A percentile compares a stretch with the other conserved stretches of the same genome.
These are phyloP conservation scores for Diaporthe destruens DNA, from an alignment of 2,329 filamentous ascomycete genomes.

Conservation along the genomic window DNA sequence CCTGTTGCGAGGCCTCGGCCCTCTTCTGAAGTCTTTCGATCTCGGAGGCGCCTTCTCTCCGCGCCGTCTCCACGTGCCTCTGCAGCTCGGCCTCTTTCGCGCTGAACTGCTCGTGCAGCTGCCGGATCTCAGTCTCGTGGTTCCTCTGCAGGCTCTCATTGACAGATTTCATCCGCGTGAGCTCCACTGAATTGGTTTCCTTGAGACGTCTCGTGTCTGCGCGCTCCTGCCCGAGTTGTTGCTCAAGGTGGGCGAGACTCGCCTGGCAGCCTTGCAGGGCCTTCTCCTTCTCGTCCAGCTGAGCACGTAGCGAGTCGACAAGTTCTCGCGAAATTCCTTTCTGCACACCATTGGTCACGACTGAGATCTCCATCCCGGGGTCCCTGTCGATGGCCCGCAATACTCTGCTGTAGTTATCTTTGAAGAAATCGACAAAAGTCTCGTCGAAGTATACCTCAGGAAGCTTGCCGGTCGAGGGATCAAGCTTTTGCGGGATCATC, in stretches of 20 bases:
- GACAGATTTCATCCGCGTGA: slow-evolving; percentile 60
- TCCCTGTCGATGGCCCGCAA: slow-evolving; percentile 89
- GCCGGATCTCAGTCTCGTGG: slow-evolving; percentile 75
- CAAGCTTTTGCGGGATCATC: slow-evolving; percentile 79
- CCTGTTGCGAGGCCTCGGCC: slow-evolving; percentile 65
- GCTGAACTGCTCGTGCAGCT: slow-evolving; percentile 56
- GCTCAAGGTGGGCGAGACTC: slow-evolving; percentile 60
- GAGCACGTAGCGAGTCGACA: slow-evolving; percentile 84
- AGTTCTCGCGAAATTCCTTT: slow-evolving; percentile 95
- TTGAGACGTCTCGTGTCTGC: slow-evolving; percentile 77
- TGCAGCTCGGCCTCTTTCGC: slow-evolving; percentile 57
- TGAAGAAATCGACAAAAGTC: slow-evolving; percentile 92
- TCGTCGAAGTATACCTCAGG: slow-evolving; percentile 89
- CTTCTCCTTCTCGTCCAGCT: slow-evolving; percentile 79
- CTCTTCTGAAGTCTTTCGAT: slow-evolving; percentile 60
- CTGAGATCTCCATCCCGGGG: slow-evolving; percentile 86
- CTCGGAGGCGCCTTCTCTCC: slow-evolving; percentile 35
- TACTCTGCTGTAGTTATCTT: slow-evolving; percentile 93
- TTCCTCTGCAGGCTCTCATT: slow-evolving; percentile 79
- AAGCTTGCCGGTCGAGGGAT: slow-evolving; percentile 64
- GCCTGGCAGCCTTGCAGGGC: slow-evolving; percentile 62
- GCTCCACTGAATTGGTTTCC: slow-evolving; percentile 66
- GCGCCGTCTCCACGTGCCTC: slow-evolving; percentile 38
- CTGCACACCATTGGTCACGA: slow-evolving; percentile 82
- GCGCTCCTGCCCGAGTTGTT: slow-evolving; percentile 77